Conservation (phyloP, 768 basidiomycete species). For the Ramaria rubella region DNA sequence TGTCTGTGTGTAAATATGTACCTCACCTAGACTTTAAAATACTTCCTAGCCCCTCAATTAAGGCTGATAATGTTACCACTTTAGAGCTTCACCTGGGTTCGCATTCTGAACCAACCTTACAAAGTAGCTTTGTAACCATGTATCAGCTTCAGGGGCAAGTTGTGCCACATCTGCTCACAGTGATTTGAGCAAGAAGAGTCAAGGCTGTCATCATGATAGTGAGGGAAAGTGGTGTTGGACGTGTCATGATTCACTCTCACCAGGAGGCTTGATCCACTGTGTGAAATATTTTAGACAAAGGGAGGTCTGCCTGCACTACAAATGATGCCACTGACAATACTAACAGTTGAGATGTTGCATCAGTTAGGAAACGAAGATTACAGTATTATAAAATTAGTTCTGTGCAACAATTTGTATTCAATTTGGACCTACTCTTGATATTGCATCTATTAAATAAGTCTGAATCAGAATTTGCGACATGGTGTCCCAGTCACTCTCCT, state of each 20-base stretch:
- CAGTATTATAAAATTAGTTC: background rate
- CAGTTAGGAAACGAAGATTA: background rate
- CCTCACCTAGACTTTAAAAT: no score
- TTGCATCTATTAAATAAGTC: conserved; percentile 41
- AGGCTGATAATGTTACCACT: background rate
- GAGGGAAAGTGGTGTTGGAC: conserved; percentile 43
- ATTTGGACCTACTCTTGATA: conserved; percentile 35
- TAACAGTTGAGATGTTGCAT: background rate
- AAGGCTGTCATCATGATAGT: conserved; percentile 42
- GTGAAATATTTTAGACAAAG: background rate
- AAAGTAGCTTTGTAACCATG: conserved; percentile 66
- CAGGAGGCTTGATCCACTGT: conserved; percentile 55
- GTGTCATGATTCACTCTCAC: conserved; percentile 63
- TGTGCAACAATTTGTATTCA: background rate
- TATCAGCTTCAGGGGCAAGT: conserved; percentile 56
- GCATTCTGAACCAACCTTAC: conserved; percentile 46
- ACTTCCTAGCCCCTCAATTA: no score
- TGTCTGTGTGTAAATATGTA: no score
- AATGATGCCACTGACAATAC: background rate
- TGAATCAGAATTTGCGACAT: conserved; percentile 13
- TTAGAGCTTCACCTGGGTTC: conserved; percentile 41
- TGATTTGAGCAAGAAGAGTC: conserved; percentile 15
- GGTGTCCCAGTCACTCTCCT: conserved; percentile 55
- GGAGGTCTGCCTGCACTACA: background rate
- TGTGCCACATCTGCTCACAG: conserved; percentile 40